Conservation (phyloP, 495 filamentous ascomycete species). For the Paragyromitra xinjiangensis region DNA sequence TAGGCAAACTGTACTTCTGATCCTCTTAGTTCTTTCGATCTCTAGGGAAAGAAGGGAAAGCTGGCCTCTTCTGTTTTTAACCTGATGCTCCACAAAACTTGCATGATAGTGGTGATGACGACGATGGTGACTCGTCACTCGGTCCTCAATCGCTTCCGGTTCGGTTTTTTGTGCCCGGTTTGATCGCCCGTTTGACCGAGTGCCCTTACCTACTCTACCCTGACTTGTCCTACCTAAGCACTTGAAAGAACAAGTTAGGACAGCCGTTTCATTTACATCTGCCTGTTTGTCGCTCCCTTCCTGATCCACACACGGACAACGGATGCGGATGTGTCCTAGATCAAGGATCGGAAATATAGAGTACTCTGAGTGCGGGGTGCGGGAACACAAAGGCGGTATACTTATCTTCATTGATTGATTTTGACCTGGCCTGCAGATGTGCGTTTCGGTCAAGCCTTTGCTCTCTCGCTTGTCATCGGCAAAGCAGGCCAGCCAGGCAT, state of each 20-base stretch:
- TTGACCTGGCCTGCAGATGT: slow-evolving; percentile 25
- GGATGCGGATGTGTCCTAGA: slow-evolving; percentile 30
- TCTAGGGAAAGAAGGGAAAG: slow-evolving; percentile 2
- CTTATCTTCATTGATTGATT: slow-evolving; percentile 28
- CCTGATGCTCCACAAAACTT: slow-evolving; percentile 36
- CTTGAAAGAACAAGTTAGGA: slow-evolving; percentile 10
- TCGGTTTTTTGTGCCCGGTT: slow-evolving; percentile 25
- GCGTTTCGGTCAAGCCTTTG: slow-evolving; percentile 19
- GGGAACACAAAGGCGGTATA: slow-evolving; percentile 30
- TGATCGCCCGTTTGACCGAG: slow-evolving; percentile 29
- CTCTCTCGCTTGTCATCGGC: slow-evolving; percentile 30
- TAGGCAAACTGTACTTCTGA: slow-evolving; percentile 33
- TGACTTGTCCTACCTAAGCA: background rate
- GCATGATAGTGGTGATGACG: slow-evolving; percentile 33
- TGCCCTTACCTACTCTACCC: slow-evolving; percentile 19
- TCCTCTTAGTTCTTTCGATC: slow-evolving; percentile 38
- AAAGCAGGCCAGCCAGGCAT: slow-evolving; percentile 21
- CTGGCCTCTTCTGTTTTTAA: slow-evolving; percentile 37
- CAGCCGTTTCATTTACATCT: slow-evolving; percentile 13
- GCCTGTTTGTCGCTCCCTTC: slow-evolving; percentile 17
- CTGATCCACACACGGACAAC: slow-evolving; percentile 3
- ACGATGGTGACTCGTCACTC: slow-evolving; percentile 36
- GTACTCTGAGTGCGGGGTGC: slow-evolving; percentile 25
- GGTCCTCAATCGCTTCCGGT: slow-evolving; percentile 32
- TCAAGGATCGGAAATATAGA: slow-evolving; percentile 29